Evolutionary conservation across 306 rosid genomes (phyloP).

Genomic region (Pyrus betulifolia): DNA sequence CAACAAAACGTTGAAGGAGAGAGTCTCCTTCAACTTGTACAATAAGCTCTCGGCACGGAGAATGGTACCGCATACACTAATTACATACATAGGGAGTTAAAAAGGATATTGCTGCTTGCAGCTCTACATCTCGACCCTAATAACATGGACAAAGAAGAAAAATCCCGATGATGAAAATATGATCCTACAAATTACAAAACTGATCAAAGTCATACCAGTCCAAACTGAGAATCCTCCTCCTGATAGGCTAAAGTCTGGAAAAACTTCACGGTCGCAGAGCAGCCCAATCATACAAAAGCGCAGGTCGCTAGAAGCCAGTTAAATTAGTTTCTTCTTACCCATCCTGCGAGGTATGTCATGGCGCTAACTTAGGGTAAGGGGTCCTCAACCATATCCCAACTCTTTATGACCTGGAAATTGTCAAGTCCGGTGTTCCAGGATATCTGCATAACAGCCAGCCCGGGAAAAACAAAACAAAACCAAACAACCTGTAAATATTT

Average conservation of each 20-base stretch:
- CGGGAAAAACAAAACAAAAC: not conserved
- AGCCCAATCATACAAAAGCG: conserved; percentile 31
- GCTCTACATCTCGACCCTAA: conserved; percentile 19
- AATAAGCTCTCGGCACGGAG: conserved; percentile 29
- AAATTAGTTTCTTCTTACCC: conserved; percentile 28
- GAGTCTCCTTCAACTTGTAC: conserved; percentile 21
- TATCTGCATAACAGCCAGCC: conserved; percentile 46
- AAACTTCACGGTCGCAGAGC: conserved; percentile 11
- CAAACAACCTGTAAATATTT: not conserved
- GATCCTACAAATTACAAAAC: conserved; percentile 64
- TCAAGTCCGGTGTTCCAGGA: conserved; percentile 45
- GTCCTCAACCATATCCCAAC: not conserved
- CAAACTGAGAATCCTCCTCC: conserved; percentile 40
- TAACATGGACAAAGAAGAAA: conserved; percentile 9
- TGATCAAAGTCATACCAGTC: conserved; percentile 47
- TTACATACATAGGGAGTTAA: conserved; percentile 22
- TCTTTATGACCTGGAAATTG: conserved; percentile 21
- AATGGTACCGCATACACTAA: conserved; percentile 23
- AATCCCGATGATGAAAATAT: conserved; percentile 30
- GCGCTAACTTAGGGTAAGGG: not conserved
- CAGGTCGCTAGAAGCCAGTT: conserved; percentile 13
- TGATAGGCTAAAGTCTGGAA: conserved; percentile 31
- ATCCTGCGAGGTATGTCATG: conserved; percentile 1
- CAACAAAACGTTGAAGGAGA: conserved; percentile 8
- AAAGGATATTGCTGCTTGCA: conserved; percentile 31